Base-by-base conservation (phyloP, 2,329 filamentous ascomycete genomes). In the Trichoderma guizhouense region DNA sequence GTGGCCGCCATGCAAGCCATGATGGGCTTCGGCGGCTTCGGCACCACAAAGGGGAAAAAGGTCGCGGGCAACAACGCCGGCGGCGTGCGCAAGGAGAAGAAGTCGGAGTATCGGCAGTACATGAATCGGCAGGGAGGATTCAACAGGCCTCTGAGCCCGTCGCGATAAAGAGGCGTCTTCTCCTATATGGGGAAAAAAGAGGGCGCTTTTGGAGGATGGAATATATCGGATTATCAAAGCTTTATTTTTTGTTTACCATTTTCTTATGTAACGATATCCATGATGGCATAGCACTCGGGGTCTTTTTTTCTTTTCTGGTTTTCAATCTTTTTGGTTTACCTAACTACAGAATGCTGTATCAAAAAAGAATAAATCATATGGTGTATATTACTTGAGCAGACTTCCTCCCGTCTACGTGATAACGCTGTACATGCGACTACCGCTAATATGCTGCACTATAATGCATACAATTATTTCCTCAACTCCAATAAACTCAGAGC, bases 31-130 rank as follows among this genome's bases (percentile, higher is more conserved):
- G 90, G 90, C 21, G 89, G 88, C 1, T 99, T 98, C 82, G 91
- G 90, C 72, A 91, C 90, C 28, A 98, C 96, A 24, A 97, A 98
- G 82, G 90, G 93, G 73, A 94, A 92, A 69, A 97, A 98, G 79
- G 91, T 99, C 1, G 87, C 89, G 0, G 96, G 96, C 2, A 99
- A 99, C 79, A 90, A 94, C 79, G 89, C 91, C 55, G 95, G 93
- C 70, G 93, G 86, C 0, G 90, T 98, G 67, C 86, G 91, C 76
- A 98, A 96, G 86, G 94, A 96, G 83, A 98, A 97, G 89, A 95
- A 94, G 89, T 93, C 91, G 15, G 89, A 97, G 85, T 98, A 98
- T 79, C 88, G 96, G 76, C 96, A 99, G 87, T 99, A 99, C 82
- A 99, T 99, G 90, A 96, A 96, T 79, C 88, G 93, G 71, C 86